Percentiles rank a stretch among this genome's conserved stretches.
Evolutionary conservation across 345 rosid genomes (phyloP).

Genomic region (Eucalyptus globulus): DNA sequence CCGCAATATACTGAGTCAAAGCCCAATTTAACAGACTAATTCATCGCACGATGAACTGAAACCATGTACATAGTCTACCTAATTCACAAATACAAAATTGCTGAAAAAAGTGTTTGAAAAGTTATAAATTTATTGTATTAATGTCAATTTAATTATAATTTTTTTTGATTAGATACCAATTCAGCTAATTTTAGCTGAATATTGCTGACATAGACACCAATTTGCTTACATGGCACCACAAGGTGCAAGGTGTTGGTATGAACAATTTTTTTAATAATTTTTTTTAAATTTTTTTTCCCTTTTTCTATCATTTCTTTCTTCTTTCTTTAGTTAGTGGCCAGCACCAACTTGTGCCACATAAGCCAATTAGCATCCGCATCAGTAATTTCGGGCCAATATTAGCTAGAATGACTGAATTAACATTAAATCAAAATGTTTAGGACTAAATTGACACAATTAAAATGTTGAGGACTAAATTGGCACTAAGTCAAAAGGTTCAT

Average conservation of each 20-base stretch:
- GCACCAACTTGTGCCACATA: accelerated
- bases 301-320: too few species aligned
- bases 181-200: accelerated
- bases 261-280: accelerated
- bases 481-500: too few species aligned
- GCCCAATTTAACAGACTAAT: background rate
- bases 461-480: too few species aligned
- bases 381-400: too few species aligned
- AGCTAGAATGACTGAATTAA: accelerated
- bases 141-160: accelerated
- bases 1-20: background rate
- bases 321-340: too few species aligned
- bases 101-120: background rate
- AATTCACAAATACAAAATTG: background rate
- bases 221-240: too few species aligned
- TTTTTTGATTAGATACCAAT: accelerated
- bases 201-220: accelerated
- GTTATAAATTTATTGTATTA: too few species aligned
- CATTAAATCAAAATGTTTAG: too few species aligned
- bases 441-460: too few species aligned
- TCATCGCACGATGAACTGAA: background rate
- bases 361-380: accelerated
- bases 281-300: too few species aligned
- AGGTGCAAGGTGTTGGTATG: too few species aligned
- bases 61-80: background rate